These are phyloP conservation scores for Phellopilus nigrolimitatus DNA, from an alignment of 1,284 basidiomycete species.

Conservation along the genomic window DNA sequence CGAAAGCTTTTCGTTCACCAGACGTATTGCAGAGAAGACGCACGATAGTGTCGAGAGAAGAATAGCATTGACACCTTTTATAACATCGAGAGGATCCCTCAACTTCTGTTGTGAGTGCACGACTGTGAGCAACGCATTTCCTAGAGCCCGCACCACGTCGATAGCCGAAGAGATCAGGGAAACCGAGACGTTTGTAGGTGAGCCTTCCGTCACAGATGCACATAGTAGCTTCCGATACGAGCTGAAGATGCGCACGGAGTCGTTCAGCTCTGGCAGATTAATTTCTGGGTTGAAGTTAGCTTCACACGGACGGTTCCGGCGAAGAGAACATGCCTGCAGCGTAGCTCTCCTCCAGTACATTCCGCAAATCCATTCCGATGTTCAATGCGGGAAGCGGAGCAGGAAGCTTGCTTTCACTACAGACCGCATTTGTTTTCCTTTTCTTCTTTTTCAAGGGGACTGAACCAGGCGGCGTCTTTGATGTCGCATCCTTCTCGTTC, in stretches of 20 bases:
- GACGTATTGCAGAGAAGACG: background rate
- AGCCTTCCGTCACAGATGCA: background rate
- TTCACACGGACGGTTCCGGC: too few species aligned
- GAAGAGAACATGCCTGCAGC: background rate
- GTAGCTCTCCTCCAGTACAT: background rate
- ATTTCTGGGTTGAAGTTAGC: background rate
- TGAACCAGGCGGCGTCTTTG: background rate
- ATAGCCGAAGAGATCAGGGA: constrained; percentile 3
- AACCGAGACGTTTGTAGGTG: background rate
- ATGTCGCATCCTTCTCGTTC: background rate
- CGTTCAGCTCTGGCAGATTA: constrained; percentile 2
- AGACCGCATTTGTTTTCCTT: constrained; percentile 1
- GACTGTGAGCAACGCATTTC: background rate
- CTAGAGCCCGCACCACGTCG: constrained; percentile 5
- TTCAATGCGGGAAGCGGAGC: background rate
- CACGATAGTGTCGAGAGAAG: constrained; percentile 2
- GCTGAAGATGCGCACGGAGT: constrained; percentile 5
- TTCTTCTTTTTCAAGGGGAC: constrained; percentile 12
- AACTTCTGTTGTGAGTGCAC: background rate
- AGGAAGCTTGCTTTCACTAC: background rate
- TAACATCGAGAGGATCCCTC: background rate
- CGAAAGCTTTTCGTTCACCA: background rate
- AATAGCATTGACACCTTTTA: constrained; percentile 5
- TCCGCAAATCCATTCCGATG: background rate
- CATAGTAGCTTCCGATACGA: constrained; percentile 8